These are phyloP conservation scores for Termitomyces sp. DNA, from an alignment of 768 basidiomycete species.

Conservation along the genomic window DNA sequence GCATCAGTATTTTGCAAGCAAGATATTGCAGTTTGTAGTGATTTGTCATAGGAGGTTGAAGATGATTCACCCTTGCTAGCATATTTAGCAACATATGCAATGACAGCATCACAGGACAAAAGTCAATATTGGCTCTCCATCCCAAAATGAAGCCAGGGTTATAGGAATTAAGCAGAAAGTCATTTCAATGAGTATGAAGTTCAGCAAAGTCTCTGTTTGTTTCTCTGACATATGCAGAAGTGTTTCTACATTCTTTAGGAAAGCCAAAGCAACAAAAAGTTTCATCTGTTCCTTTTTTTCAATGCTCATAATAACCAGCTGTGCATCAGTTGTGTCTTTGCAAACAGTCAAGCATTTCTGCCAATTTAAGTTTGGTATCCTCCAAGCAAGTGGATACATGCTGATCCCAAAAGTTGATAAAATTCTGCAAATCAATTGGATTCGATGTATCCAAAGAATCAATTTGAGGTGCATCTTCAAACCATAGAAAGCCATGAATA, in stretches of 20 bases:
- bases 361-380: not conserved
- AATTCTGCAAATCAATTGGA: conserved; percentile 4
- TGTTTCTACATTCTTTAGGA: conserved; percentile 7
- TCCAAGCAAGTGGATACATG: not conserved
- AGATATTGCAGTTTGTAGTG: conserved; percentile 4
- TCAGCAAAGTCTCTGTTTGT: conserved; percentile 6
- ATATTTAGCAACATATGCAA: conserved; percentile 10
- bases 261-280: conserved; percentile 8
- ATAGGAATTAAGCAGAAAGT: conserved; percentile 15
- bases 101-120: conserved; percentile 6
- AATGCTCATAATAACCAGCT: not conserved
- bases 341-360: conserved; percentile 1
- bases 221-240: not conserved
- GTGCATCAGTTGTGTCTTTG: not conserved
- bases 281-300: not conserved
- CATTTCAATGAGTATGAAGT: conserved; percentile 13
- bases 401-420: not conserved
- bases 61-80: conserved; percentile 6
- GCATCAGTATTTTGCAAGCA: conserved; percentile 1
- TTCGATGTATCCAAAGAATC: conserved; percentile 1
- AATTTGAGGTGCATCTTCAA: not conserved
- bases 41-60: not conserved
- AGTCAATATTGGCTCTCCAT: conserved; percentile 20
- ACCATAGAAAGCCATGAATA: not conserved
- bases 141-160: conserved; percentile 14